A percentile compares a stretch with the other conserved stretches of the same genome.
Evolutionary conservation across 352 stramenopile genomes (phyloP).

Genomic region (Phytophthora fragariaefolia): DNA sequence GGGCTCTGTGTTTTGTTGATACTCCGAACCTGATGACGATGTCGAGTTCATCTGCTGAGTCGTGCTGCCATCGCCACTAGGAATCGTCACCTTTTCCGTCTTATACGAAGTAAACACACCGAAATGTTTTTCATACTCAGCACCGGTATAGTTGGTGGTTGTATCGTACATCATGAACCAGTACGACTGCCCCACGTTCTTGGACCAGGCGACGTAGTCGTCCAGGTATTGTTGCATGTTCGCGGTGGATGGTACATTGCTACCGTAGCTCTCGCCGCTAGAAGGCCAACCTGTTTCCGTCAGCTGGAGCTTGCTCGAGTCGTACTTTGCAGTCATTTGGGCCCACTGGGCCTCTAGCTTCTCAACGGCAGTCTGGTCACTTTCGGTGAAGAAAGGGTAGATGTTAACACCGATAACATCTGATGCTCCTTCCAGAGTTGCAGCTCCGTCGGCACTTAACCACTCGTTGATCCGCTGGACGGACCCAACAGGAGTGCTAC

Average conservation of each 20-base stretch:
- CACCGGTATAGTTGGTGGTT: slow-evolving; percentile 46
- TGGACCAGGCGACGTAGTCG: slow-evolving; percentile 55
- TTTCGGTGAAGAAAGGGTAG: slow-evolving; percentile 75
- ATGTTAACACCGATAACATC: slow-evolving; percentile 69
- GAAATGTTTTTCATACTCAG: slow-evolving; percentile 69
- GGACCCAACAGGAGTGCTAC: slow-evolving; percentile 53
- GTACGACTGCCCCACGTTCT: slow-evolving; percentile 42
- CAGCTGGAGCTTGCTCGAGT: slow-evolving; percentile 48
- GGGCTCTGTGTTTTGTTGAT: slow-evolving; percentile 12
- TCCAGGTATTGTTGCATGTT: slow-evolving; percentile 51
- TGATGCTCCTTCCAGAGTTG: slow-evolving; percentile 43
- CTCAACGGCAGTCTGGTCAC: slow-evolving; percentile 41
- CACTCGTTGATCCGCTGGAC: slow-evolving; percentile 78
- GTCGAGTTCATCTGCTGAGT: slow-evolving; percentile 20
- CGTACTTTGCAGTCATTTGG: slow-evolving; percentile 53
- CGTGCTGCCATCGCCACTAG: slow-evolving; percentile 7
- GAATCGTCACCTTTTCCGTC: slow-evolving; percentile 49
- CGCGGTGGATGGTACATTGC: slow-evolving; percentile 49
- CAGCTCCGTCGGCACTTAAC: slow-evolving; percentile 43
- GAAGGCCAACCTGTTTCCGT: slow-evolving; percentile 74
- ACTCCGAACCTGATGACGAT: slow-evolving; percentile 13
- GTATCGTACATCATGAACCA: slow-evolving; percentile 81
- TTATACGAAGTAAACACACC: slow-evolving; percentile 50
- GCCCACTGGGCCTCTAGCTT: slow-evolving; percentile 61
- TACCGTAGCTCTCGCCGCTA: slow-evolving; percentile 35